phyloP scores from a whole-genome alignment of 2,329 filamentous ascomycete species.

The Pseudogymnoascus sp. region DNA sequence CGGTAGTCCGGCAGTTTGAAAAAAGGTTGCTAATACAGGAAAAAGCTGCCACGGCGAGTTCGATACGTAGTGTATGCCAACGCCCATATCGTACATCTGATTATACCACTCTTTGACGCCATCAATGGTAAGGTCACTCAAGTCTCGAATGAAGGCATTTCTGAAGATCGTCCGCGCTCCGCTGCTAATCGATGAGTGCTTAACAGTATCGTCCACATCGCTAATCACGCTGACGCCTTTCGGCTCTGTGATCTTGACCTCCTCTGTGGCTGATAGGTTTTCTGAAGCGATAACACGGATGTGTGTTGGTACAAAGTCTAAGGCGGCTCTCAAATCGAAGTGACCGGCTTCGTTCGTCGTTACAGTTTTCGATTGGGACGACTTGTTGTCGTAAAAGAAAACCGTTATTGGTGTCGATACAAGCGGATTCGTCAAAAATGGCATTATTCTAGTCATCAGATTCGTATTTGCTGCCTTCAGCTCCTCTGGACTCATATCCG shows the following conservation, averaged over 20 bases:
- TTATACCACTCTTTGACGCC: slow-evolving; percentile 90
- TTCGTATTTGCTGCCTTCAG: slow-evolving; percentile 75
- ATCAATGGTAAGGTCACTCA: slow-evolving; percentile 73
- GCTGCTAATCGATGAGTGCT: slow-evolving; percentile 81
- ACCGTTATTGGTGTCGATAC: slow-evolving; percentile 74
- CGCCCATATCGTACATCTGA: slow-evolving; percentile 68
- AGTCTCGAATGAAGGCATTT: slow-evolving; percentile 86
- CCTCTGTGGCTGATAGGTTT: slow-evolving; percentile 71
- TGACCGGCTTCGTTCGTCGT: slow-evolving; percentile 85
- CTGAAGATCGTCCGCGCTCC: slow-evolving; percentile 93
- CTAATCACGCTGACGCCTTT: slow-evolving; percentile 87
- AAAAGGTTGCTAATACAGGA: slow-evolving; percentile 80
- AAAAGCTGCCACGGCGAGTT: slow-evolving; percentile 98
- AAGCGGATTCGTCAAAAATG: slow-evolving; percentile 82
- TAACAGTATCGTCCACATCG: slow-evolving; percentile 96
- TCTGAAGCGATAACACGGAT: slow-evolving; percentile 83
- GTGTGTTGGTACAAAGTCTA: slow-evolving; percentile 88
- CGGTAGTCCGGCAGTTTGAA: slow-evolving; percentile 72
- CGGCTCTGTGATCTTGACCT: slow-evolving; percentile 70
- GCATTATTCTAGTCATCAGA: slow-evolving; percentile 78
- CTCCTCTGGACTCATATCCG: slow-evolving; percentile 69
- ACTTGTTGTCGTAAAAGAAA: slow-evolving; percentile 86
- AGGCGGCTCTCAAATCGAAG: slow-evolving; percentile 70
- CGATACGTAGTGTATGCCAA: slow-evolving; percentile 94
- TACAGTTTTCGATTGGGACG: slow-evolving; percentile 78